Percentiles rank a stretch among this genome's conserved stretches.
These are phyloP conservation scores for Camellia japonica DNA, from an alignment of 148 eudicot genomes.

Conservation along the genomic window DNA sequence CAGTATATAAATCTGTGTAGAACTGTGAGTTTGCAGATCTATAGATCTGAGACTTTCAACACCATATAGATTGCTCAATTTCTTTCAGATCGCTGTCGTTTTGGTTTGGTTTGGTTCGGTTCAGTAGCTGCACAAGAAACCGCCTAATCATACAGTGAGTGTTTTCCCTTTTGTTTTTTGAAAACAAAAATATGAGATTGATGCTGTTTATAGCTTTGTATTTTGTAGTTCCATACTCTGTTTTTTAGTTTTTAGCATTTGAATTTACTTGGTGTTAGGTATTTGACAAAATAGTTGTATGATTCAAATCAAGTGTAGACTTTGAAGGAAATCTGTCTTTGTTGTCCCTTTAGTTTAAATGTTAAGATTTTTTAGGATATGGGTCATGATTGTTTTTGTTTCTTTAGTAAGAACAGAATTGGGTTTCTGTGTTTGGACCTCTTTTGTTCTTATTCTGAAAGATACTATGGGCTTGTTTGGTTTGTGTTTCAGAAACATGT, in stretches of 20 bases:
- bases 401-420: not conserved
- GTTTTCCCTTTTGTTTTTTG: not conserved
- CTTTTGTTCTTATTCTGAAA: not conserved
- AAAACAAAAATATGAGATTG: not conserved
- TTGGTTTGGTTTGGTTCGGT: conserved; percentile 19
- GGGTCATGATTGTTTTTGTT: not conserved
- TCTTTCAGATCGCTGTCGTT: conserved; percentile 34
- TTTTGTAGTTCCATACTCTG: not conserved
- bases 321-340: not conserved
- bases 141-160: conserved; percentile 25
- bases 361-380: not conserved
- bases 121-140: conserved; percentile 11
- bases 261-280: not conserved
- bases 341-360: not conserved
- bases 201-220: not conserved
- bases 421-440: not conserved
- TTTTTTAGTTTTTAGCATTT: conserved; percentile 1
- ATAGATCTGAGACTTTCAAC: conserved; percentile 35
- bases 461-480: too few relatives aligned
- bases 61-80: conserved; percentile 19
- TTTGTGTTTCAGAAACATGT: too few relatives aligned
- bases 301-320: conserved; percentile 6
- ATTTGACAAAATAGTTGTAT: not conserved
- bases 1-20: conserved; percentile 15
- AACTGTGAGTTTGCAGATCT: conserved; percentile 41